phyloP scores from a whole-genome alignment of 768 basidiomycete genomes.

The Russula sp. region DNA sequence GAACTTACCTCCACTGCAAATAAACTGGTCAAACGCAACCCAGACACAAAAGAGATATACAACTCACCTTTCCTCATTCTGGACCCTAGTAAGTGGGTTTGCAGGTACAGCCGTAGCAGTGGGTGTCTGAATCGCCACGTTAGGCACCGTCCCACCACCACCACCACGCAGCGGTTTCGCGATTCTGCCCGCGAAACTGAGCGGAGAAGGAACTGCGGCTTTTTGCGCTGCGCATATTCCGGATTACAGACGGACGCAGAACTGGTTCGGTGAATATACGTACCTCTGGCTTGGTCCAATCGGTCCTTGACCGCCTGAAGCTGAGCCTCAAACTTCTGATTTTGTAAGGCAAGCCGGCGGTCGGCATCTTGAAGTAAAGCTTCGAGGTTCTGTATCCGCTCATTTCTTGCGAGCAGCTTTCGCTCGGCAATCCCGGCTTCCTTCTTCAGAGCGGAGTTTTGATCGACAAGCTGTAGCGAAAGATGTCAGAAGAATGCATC shows the following conservation, averaged over 20 bases:
- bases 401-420: slow-evolving; percentile 92
- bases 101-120: slow-evolving; percentile 43
- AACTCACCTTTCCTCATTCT: slow-evolving; percentile 67
- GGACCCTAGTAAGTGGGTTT: slow-evolving; percentile 65
- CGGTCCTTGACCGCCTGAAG: slow-evolving; percentile 88
- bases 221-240: slow-evolving; percentile 59
- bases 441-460: slow-evolving; percentile 95
- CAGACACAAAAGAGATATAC: neutral
- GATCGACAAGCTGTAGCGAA: slow-evolving; percentile 80
- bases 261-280: slow-evolving; percentile 15
- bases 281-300: slow-evolving; percentile 89
- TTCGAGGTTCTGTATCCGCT: slow-evolving; percentile 96
- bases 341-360: slow-evolving; percentile 84
- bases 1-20: slow-evolving; percentile 22
- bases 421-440: slow-evolving; percentile 96
- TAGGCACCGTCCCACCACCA: slow-evolving; percentile 54
- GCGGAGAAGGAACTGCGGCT: slow-evolving; percentile 56
- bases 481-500: slow-evolving; percentile 11
- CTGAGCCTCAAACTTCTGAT: slow-evolving; percentile 93
- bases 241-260: slow-evolving; percentile 18
- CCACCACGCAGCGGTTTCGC: slow-evolving; percentile 95
- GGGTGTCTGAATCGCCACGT: slow-evolving; percentile 37
- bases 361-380: slow-evolving; percentile 90
- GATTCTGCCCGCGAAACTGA: slow-evolving; percentile 82
- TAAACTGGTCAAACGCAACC: slow-evolving; percentile 10